A percentile compares a stretch with the other conserved stretches of the same genome.
These are phyloP conservation scores for Cryphonectria radicalis DNA, from an alignment of 2,329 filamentous ascomycete species.

Conservation along the genomic window DNA sequence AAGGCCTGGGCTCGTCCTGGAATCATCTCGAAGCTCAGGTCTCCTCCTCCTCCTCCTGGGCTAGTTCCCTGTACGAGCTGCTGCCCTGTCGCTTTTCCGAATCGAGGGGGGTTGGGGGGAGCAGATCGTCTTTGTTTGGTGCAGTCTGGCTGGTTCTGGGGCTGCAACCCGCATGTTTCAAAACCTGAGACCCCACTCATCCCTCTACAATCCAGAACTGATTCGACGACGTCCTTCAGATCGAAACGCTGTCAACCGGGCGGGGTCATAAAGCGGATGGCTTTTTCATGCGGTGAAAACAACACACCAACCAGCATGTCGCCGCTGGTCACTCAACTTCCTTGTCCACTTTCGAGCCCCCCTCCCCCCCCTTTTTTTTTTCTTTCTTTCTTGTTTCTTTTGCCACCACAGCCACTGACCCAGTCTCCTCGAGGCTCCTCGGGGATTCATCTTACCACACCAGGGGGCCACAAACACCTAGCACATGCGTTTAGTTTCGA, in stretches of 20 bases:
- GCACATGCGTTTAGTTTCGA: slow-evolving; percentile 6
- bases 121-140: slow-evolving; percentile 1
- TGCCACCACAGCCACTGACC: slow-evolving; percentile 9
- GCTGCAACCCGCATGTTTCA: slow-evolving; percentile 15
- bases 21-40: not conserved
- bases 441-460: not conserved
- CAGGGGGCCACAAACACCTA: not conserved
- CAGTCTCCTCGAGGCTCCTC: not conserved
- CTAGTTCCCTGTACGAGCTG: not conserved
- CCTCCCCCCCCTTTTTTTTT: not conserved
- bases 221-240: slow-evolving; percentile 18
- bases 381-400: not conserved
- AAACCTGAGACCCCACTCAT: not conserved
- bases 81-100: not conserved
- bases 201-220: not conserved
- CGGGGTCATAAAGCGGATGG: not conserved
- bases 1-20: not conserved
- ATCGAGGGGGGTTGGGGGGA: not conserved
- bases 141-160: slow-evolving; percentile 9
- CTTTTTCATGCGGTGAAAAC: not conserved
- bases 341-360: not conserved
- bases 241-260: not conserved
- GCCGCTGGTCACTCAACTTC: not conserved
- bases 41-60: not conserved
- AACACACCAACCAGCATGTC: not conserved